Evolutionary conservation across 2,329 filamentous ascomycete species (phyloP).

Genomic region (Cladosporium phlei): DNA sequence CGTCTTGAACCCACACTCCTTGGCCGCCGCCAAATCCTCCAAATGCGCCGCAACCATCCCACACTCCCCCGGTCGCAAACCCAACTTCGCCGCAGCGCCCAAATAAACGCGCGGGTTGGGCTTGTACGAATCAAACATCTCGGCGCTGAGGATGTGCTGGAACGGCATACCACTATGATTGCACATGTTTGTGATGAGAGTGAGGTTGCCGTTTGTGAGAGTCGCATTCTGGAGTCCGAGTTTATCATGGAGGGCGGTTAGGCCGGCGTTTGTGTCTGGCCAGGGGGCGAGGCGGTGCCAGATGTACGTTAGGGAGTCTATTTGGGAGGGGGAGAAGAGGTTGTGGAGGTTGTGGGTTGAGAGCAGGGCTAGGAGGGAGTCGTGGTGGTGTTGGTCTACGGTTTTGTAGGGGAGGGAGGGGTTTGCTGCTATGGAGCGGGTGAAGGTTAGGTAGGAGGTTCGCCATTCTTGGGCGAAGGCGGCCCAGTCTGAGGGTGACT

Average conservation of each 20-base stretch:
- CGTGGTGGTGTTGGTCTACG: conserved; percentile 66
- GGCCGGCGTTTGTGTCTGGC: conserved; percentile 57
- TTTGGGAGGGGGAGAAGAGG: conserved; percentile 49
- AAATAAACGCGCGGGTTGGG: conserved; percentile 63
- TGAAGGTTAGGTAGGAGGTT: conserved; percentile 49
- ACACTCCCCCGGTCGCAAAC: conserved; percentile 55
- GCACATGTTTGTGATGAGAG: conserved; percentile 62
- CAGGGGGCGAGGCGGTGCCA: conserved; percentile 73
- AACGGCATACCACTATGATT: conserved; percentile 58
- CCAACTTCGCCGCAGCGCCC: conserved; percentile 59
- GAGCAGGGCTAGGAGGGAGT: conserved; percentile 58
- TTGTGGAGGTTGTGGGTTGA: conserved; percentile 42
- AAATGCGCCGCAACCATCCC: conserved; percentile 76
- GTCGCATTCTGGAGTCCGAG: conserved; percentile 56
- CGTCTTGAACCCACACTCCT: conserved; percentile 59
- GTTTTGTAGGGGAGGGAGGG: conserved; percentile 54
- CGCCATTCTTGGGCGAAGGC: conserved; percentile 68
- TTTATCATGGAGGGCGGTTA: conserved; percentile 44
- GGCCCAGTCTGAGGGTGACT: conserved; percentile 55
- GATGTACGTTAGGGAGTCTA: conserved; percentile 47
- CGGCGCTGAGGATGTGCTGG: conserved; percentile 58
- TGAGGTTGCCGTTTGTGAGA: conserved; percentile 68
- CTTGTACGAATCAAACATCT: conserved; percentile 72
- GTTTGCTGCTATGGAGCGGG: conserved; percentile 46
- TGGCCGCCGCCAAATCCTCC: conserved; percentile 62